These are phyloP conservation scores for Podospora bellae-mahoneyi DNA, from an alignment of 495 filamentous ascomycete species.

Conservation along the genomic window DNA sequence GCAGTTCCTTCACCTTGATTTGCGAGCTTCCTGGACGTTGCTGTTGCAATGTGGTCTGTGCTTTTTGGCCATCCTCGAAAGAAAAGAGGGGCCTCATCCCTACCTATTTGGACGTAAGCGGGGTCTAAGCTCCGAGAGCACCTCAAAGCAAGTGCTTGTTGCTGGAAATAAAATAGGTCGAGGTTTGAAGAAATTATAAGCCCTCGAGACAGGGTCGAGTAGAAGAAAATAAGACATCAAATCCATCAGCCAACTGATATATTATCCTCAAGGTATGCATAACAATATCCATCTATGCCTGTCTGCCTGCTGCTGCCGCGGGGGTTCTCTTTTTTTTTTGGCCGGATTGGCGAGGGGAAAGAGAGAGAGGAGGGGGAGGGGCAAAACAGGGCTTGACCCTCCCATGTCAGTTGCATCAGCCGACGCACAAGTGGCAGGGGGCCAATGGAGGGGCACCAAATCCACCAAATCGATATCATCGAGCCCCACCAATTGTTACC, in stretches of 20 bases:
- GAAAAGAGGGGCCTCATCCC: not conserved
- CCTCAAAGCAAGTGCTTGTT: not conserved
- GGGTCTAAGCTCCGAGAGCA: not conserved
- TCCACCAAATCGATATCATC: constrained; percentile 22
- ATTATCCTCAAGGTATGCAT: not conserved
- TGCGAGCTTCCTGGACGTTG: not conserved
- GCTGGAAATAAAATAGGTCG: not conserved
- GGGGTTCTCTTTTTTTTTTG: constrained; percentile 14
- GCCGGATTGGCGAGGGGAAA: constrained; percentile 7
- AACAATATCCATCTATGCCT: not conserved
- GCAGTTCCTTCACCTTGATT: not conserved
- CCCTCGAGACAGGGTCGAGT: not conserved
- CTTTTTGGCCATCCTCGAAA: not conserved
- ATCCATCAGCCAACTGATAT: not conserved
- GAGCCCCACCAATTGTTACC: constrained; percentile 34
- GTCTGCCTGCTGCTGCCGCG: constrained; percentile 1
- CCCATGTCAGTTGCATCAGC: constrained; percentile 29
- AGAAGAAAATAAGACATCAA: not conserved
- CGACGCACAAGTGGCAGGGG: constrained; percentile 27
- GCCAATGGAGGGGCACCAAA: constrained; percentile 27
- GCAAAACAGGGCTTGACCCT: constrained; percentile 40
- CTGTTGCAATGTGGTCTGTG: not conserved
- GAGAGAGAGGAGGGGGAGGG: constrained; percentile 23
- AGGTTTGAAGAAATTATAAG: no score
- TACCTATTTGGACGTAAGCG: not conserved